Evolutionary conservation across 1,284 basidiomycete genomes (phyloP).

Genomic region (Cutaneotrichosporon sp.): DNA sequence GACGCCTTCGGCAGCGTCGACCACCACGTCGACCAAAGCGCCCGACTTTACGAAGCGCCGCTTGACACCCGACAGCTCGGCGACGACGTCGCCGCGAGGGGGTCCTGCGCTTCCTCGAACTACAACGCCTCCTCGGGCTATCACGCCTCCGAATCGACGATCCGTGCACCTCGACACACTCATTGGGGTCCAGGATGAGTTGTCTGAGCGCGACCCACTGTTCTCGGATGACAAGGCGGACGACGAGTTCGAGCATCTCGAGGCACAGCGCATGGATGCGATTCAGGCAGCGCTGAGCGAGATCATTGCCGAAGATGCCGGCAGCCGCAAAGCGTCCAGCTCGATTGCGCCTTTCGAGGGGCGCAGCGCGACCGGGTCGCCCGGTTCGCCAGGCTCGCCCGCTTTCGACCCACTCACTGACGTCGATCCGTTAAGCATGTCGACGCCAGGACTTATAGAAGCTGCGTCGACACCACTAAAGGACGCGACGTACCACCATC

Average conservation of each 20-base stretch:
- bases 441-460: background rate
- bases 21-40: background rate
- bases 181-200: slow-evolving; percentile 24
- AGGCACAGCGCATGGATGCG: slow-evolving; percentile 73
- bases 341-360: background rate
- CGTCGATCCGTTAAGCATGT: slow-evolving; percentile 10
- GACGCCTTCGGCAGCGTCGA: slow-evolving; percentile 16
- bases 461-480: background rate
- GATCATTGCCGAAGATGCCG: slow-evolving; percentile 74
- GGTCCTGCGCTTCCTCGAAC: background rate
- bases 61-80: background rate
- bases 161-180: slow-evolving; percentile 41
- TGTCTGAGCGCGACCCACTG: slow-evolving; percentile 52
- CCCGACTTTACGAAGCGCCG: slow-evolving; percentile 14
- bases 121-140: too few relatives aligned
- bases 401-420: background rate
- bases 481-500: background rate
- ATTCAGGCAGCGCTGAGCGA: slow-evolving; percentile 90
- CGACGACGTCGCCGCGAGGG: background rate
- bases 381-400: background rate
- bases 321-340: background rate
- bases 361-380: background rate
- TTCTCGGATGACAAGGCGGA: slow-evolving; percentile 29
- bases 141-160: slow-evolving; percentile 9
- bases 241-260: slow-evolving; percentile 45